phyloP scores from a whole-genome alignment of 148 eudicot genomes.

The Persicaria tinctoria region DNA sequence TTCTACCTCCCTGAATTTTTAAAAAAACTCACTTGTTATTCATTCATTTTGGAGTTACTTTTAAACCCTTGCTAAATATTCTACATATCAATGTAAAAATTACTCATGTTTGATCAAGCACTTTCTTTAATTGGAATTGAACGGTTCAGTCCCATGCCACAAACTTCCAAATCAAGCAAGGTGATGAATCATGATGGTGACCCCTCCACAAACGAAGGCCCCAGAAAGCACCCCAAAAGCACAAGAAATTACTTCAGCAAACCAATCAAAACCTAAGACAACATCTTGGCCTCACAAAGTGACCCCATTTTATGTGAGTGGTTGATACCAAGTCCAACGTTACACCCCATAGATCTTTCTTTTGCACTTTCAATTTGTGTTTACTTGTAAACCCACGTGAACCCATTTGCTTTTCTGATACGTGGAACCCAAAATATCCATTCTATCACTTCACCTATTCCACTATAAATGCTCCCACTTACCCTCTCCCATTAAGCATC shows the following conservation, averaged over 20 bases:
- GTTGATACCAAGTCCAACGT: slow-evolving; percentile 3
- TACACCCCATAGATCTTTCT: neutral
- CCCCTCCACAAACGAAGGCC: neutral
- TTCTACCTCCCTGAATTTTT: too few relatives aligned
- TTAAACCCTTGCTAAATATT: too few relatives aligned
- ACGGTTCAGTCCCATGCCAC: too few relatives aligned
- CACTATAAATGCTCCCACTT: neutral
- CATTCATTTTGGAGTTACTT: too few relatives aligned
- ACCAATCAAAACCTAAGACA: slow-evolving; percentile 6
- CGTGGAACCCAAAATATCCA: slow-evolving; percentile 24
- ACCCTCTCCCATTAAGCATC: neutral
- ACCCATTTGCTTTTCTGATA: neutral
- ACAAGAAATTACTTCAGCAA: neutral
- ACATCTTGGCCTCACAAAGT: slow-evolving; percentile 5
- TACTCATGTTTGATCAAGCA: too few relatives aligned
- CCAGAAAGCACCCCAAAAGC: slow-evolving; percentile 7
- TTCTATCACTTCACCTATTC: neutral
- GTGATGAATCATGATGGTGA: too few relatives aligned
- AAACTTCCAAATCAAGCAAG: too few relatives aligned
- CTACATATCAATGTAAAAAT: too few relatives aligned
- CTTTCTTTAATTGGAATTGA: too few relatives aligned
- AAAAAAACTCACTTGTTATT: too few relatives aligned
- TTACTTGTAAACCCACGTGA: slow-evolving; percentile 15
- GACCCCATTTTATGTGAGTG: neutral
- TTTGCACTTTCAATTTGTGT: slow-evolving; percentile 5